These are phyloP conservation scores for Cryphonectria nitschkei DNA, from an alignment of 2,329 filamentous ascomycete genomes.

Conservation along the genomic window DNA sequence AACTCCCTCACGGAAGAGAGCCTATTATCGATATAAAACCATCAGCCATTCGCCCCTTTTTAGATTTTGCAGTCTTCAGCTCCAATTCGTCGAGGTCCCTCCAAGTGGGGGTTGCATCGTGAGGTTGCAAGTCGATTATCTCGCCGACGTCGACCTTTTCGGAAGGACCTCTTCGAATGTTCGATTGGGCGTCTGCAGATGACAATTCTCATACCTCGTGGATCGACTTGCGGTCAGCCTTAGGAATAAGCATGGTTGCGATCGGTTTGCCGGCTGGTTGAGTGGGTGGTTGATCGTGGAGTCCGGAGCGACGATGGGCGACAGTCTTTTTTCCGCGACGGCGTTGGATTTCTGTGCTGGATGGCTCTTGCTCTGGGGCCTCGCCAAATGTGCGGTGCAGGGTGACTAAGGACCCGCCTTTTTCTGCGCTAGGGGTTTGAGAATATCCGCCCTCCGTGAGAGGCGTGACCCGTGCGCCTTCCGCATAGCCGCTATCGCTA, in stretches of 20 bases:
- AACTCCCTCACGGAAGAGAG: conserved; percentile 89
- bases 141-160: conserved; percentile 22
- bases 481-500: conserved; percentile 10
- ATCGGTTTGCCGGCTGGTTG: conserved; percentile 55
- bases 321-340: conserved; percentile 27
- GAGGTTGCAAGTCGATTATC: background rate
- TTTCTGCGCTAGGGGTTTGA: conserved; percentile 16
- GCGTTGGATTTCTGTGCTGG: conserved; percentile 25
- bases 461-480: conserved; percentile 1
- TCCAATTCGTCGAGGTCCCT: conserved; percentile 12
- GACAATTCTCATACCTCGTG: conserved; percentile 67
- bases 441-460: conserved; percentile 15
- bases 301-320: conserved; percentile 33
- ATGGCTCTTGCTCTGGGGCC: conserved; percentile 7
- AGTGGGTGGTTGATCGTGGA: conserved; percentile 48
- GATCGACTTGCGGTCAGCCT: conserved; percentile 99
- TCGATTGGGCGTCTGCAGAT: conserved; percentile 14
- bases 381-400: conserved; percentile 29
- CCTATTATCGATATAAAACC: conserved; percentile 37
- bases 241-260: conserved; percentile 92
- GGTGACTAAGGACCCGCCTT: conserved; percentile 14
- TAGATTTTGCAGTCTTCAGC: background rate
- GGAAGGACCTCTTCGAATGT: conserved; percentile 22
- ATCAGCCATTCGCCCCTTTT: conserved; percentile 31
- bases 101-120: conserved; percentile 8